Evolutionary conservation across 2,329 filamentous ascomycete species (phyloP).

Genomic region (Myriosclerotinia curreyana): DNA sequence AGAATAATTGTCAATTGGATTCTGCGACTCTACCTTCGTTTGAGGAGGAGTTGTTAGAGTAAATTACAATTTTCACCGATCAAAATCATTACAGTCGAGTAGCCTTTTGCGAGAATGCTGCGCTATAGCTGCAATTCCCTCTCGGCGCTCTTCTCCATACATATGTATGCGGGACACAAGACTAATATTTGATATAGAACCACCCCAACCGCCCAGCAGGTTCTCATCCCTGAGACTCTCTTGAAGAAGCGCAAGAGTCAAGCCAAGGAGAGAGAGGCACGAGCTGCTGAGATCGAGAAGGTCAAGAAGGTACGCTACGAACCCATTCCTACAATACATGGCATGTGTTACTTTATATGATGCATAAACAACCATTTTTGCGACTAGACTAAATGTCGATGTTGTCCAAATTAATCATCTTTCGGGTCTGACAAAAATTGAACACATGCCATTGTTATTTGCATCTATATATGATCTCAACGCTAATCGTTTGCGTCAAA

Average conservation of each 20-base stretch:
- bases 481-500: conserved; percentile 43
- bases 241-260: conserved; percentile 99
- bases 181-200: conserved; percentile 78
- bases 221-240: conserved; percentile 98
- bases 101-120: conserved; percentile 86
- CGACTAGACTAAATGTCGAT: conserved; percentile 90
- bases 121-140: conserved; percentile 87
- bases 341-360: conserved; percentile 53
- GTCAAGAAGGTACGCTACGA: conserved; percentile 70
- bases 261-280: conserved; percentile 97
- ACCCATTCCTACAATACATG: neutral
- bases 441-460: conserved; percentile 30
- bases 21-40: conserved; percentile 23
- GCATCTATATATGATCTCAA: conserved; percentile 24
- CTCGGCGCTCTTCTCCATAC: conserved; percentile 72
- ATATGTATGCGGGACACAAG: conserved; percentile 62
- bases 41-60: conserved; percentile 34
- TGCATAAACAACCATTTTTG: conserved; percentile 75
- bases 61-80: conserved; percentile 61
- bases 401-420: conserved; percentile 99
- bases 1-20: conserved; percentile 46
- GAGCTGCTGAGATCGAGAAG: conserved; percentile 74
- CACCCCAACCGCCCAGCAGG: conserved; percentile 90
- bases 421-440: conserved; percentile 82
- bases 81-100: conserved; percentile 75